Evolutionary conservation across 2,329 filamentous ascomycete genomes (phyloP), one percentile per base, ranked within the genome.

Genomic region (Penicillium capsulatum): DNA sequence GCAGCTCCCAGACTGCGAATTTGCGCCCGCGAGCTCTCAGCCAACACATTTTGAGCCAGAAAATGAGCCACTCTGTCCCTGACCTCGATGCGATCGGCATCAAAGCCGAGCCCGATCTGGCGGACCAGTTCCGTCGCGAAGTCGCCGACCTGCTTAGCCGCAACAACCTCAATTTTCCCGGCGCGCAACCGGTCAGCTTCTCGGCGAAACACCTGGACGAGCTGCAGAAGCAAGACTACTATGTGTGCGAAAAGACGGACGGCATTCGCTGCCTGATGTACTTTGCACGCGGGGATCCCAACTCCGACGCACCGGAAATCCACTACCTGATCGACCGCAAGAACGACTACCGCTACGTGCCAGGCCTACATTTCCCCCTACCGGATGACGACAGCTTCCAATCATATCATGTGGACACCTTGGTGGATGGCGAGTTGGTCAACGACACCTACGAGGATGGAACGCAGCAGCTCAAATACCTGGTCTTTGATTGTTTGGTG

Each of bases 181-280:
- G 81, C 57, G 91, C 92, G 36, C 92, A 98, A 65, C 92, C 92
- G 10, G 90, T 98, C 50, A 94, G 87, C 59, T 98, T 98, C 63
- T 76, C 86, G 38, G 76, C 84, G 42, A 75, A 79, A 54, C 92
- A 98, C 65, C 68, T 97, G 7, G 71, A 81, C n/a, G 89, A 94
- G 68, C 76, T 98, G 24, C 80, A 83, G 46, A 75, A 76, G 42
- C 75, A 85, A 59, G 92, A 97, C 67, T 98, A 97, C 71, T 98
- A 90, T 63, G 85, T 98, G 50, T 96, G 91, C 73, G 92, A 98
- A 68, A 98, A 98, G 71, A 95, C 91, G 1, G 92, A 98, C 61
- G 92, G 92, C 38, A 87, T 97, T 48, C 82, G 92, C 48, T 96
- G 94, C 64, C 78, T 98, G n/a, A 79, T 98, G 50, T 97, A 94